Evolutionary conservation across 441 rosid species (phyloP), one percentile per base, ranked within the genome.

Genomic region (Populus hybrid): DNA sequence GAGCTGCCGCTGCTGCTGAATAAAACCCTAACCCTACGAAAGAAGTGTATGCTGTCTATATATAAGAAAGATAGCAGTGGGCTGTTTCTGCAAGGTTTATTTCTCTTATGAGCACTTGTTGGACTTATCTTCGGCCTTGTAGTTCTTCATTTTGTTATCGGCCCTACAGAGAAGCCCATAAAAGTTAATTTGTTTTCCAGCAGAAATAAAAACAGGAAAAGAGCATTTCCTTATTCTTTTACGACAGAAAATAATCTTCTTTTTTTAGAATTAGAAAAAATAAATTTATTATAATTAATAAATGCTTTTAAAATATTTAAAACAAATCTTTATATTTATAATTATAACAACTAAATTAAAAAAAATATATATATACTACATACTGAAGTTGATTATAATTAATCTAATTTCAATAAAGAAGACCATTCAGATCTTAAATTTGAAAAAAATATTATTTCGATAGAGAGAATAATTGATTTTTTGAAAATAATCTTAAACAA

Each of bases 21-120:
- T 53, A 68, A 77, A 72, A 80, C 79, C 82, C 82, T 80, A 76
- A 42, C 20, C 71, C 73, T 50, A 23, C 3, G 16, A 29, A 0
- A 0, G 69, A 7, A 0, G 4, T 0, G n/a, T 20, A 10, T 0
- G 64, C 11, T 29, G 21, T 20, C 2, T 18, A 2, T 42, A 28
- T 69, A 64, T 40, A 70, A 68, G n/a, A 21, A 21, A 26, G 14
- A 21, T 4, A 64, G 14, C 14, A 26, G 24, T 64, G 24, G 23
- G 24, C 29, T 21, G 31, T 3, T 64, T 64, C 20, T 4, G n/a
- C 59, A 4, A 14, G n/a, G n/a, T 50, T 50, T 4, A 16, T 4
- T 50, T 50, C 56, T 50, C 59, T 5, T 4, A 5, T 12, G 59
- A 50, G 59, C n/a, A 50, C 59, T 4, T 50, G n/a, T 1, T 50